These are phyloP conservation scores for Schoenoplectus triqueter DNA, from an alignment of 202 grass and related monocot genomes.

Conservation along the genomic window DNA sequence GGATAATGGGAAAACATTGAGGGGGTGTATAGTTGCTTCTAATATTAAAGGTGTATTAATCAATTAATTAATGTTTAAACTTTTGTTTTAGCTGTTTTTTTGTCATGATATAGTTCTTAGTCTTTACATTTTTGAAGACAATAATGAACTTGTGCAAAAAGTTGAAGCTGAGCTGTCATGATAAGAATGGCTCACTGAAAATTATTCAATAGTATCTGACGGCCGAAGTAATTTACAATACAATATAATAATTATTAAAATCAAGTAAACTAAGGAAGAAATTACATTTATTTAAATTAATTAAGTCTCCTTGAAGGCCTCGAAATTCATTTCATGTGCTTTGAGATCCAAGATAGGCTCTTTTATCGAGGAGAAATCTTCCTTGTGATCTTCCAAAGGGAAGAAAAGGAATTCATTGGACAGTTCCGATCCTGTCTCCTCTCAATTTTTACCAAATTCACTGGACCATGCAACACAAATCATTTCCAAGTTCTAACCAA, in stretches of 20 bases:
- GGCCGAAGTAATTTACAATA: not conserved
- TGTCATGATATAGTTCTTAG: not conserved
- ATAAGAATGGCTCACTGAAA: constrained; percentile 3
- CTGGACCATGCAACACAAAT: constrained; percentile 1
- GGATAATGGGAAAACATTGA: constrained; percentile 20
- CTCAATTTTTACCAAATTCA: not conserved
- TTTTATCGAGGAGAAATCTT: constrained; percentile 19
- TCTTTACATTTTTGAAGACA: constrained; percentile 19
- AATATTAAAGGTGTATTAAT: constrained; percentile 32
- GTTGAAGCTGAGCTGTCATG: constrained; percentile 32
- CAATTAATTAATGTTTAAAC: constrained; percentile 1
- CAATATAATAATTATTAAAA: not conserved
- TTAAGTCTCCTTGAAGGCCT: not conserved
- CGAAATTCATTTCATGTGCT: constrained; percentile 22
- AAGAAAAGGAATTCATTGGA: constrained; percentile 19
- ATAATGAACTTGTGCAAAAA: not conserved
- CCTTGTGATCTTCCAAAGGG: not conserved
- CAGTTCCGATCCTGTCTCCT: not conserved
- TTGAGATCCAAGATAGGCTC: constrained; percentile 31
- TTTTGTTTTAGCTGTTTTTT: not conserved
- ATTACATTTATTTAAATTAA: not conserved
- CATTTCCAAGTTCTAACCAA: not conserved
- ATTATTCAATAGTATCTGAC: constrained; percentile 4
- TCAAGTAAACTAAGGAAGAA: not conserved
- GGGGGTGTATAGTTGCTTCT: constrained; percentile 38